phyloP scores from a whole-genome alignment of 345 rosid genomes.

The Firmiana major region DNA sequence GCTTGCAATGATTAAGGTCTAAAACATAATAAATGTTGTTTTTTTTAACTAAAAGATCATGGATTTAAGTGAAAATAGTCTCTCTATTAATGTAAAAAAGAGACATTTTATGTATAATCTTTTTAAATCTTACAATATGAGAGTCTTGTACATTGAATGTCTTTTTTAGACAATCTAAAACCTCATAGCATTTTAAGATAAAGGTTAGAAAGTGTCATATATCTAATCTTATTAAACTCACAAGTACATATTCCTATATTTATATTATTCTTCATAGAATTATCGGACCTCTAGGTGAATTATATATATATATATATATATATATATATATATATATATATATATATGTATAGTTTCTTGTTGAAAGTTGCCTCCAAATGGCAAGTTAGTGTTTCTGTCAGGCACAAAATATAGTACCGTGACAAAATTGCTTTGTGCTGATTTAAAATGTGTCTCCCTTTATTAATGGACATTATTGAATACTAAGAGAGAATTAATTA shows the following conservation, averaged over 20 bases:
- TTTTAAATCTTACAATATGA: too few relatives aligned
- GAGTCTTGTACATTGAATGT: too few relatives aligned
- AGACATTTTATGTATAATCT: too few relatives aligned
- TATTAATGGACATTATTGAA: neutral
- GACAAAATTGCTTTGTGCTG: neutral
- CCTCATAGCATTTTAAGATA: neutral
- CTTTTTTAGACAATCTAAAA: neutral
- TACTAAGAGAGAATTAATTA: neutral
- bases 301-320: neutral
- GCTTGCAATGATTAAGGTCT: too few relatives aligned
- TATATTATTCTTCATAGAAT: neutral
- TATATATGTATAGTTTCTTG: neutral
- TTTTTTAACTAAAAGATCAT: too few relatives aligned
- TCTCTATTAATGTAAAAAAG: too few relatives aligned
- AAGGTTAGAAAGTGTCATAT: neutral
- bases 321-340: neutral
- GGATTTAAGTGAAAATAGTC: too few relatives aligned
- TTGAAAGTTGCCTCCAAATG: neutral
- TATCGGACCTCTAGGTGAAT: neutral
- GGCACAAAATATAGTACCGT: neutral
- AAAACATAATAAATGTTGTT: neutral
- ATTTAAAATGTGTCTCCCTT: neutral
- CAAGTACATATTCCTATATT: neutral
- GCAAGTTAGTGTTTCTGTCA: neutral
- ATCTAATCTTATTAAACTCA: neutral